Conservation (phyloP, 495 filamentous ascomycete species). For the Filosporella fistucella region DNA sequence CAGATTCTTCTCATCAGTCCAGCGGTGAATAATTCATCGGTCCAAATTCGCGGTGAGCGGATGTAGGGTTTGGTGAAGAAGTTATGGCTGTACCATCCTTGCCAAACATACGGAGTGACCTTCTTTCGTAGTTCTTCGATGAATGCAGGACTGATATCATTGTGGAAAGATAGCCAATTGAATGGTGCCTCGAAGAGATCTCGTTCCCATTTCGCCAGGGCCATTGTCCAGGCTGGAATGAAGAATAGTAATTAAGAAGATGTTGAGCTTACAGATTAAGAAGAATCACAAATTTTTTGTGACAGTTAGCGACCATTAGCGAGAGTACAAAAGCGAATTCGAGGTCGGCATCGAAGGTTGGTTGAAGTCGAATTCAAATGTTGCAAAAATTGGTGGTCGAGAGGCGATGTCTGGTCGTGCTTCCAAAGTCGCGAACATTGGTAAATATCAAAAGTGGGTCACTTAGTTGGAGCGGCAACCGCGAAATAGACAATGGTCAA, state of each 20-base stretch:
- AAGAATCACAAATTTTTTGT: too few species aligned
- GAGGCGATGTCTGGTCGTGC: too few species aligned
- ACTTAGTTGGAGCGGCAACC: background rate
- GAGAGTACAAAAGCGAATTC: too few species aligned
- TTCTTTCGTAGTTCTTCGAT: slow-evolving; percentile 9
- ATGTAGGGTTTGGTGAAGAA: too few species aligned
- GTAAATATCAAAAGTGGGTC: background rate
- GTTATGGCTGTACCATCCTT: too few species aligned
- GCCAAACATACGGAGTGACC: too few species aligned
- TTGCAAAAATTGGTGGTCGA: background rate
- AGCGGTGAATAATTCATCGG: slow-evolving; percentile 13
- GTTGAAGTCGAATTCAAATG: slow-evolving; percentile 3
- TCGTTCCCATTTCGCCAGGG: too few species aligned
- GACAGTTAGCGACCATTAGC: too few species aligned
- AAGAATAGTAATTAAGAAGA: background rate
- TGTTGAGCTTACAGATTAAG: background rate
- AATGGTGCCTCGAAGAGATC: background rate
- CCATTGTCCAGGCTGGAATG: background rate
- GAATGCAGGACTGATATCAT: background rate
- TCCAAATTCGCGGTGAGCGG: slow-evolving; percentile 2
- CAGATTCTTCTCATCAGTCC: too few species aligned
- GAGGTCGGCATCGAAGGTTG: background rate
- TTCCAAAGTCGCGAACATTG: too few species aligned
- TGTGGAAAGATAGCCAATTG: slow-evolving; percentile 6
- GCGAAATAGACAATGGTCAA: background rate